These are phyloP conservation scores for Arthrobotrys entomopaga DNA, from an alignment of 2,329 filamentous ascomycete genomes.

Conservation along the genomic window DNA sequence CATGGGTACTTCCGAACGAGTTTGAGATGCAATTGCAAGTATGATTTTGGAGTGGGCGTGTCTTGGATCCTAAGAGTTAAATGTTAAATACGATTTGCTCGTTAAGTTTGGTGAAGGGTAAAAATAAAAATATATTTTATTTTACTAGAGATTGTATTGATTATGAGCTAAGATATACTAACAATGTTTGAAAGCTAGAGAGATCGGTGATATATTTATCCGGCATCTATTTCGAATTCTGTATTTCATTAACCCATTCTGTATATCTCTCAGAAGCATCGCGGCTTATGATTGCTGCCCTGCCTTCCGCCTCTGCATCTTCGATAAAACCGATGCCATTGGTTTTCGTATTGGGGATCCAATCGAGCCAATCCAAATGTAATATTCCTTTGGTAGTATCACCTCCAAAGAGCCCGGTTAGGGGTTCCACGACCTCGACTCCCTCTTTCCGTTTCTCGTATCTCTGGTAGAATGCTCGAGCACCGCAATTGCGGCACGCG, in stretches of 20 bases:
- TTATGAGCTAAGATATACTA: not conserved
- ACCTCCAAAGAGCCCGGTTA: conserved; percentile 27
- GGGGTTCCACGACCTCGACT: conserved; percentile 20
- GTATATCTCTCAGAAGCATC: conserved; percentile 25
- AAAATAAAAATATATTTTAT: too few species aligned
- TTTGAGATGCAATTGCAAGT: conserved; percentile 53
- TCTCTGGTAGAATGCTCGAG: conserved; percentile 28
- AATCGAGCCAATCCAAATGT: conserved; percentile 43
- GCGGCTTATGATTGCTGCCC: conserved; percentile 22
- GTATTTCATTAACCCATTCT: conserved; percentile 23
- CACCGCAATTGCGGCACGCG: conserved; percentile 36
- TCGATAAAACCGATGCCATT: conserved; percentile 7
- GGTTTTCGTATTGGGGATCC: not conserved
- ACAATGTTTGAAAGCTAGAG: not conserved
- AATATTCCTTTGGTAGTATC: conserved; percentile 31
- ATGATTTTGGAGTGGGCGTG: not conserved
- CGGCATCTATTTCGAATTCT: not conserved
- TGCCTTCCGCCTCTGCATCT: conserved; percentile 35
- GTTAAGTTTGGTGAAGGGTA: too few species aligned
- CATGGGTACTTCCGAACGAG: conserved; percentile 30
- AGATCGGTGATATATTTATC: not conserved
- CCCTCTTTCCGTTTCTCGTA: conserved; percentile 24
- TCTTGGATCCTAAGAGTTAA: too few species aligned
- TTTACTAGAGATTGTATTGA: not conserved
- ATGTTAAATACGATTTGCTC: too few species aligned